Percentiles rank a stretch among this genome's conserved stretches.
These are phyloP conservation scores for Ogataea wickerhamii DNA, from an alignment of 805 yeast species.

Conservation along the genomic window DNA sequence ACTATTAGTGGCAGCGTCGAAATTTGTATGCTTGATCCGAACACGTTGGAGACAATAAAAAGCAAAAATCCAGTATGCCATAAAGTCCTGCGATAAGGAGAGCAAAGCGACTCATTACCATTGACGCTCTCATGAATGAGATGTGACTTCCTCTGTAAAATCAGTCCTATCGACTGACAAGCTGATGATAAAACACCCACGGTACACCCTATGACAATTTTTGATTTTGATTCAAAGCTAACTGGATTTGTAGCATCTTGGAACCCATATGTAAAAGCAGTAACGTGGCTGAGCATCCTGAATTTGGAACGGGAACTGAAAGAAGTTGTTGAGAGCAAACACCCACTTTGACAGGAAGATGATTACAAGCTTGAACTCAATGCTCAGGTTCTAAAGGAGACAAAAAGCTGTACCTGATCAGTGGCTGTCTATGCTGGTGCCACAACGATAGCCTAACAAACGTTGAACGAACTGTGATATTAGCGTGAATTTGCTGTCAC, in stretches of 20 bases:
- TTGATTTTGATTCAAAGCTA: slow-evolving; percentile 3
- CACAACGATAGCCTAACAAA: no score
- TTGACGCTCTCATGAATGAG: slow-evolving; percentile 38
- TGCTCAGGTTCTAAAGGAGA: no score
- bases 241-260: neutral
- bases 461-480: no score
- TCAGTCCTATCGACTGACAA: slow-evolving; percentile 75
- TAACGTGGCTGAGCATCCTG: neutral
- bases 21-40: slow-evolving; percentile 81
- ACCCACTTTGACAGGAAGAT: no score
- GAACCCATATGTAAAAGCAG: neutral
- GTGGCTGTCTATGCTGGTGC: no score
- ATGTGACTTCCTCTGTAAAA: slow-evolving; percentile 78
- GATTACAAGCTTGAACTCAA: no score
- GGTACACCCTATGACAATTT: slow-evolving; percentile 53
- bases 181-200: slow-evolving; percentile 77
- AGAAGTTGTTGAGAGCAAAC: no score
- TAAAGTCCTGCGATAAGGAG: slow-evolving; percentile 46
- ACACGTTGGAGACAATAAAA: slow-evolving; percentile 67
- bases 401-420: no score
- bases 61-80: slow-evolving; percentile 76
- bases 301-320: no score
- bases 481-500: no score
- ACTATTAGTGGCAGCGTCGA: slow-evolving; percentile 79
- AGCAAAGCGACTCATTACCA: slow-evolving; percentile 18